Base-by-base conservation (phyloP, 441 rosid species). In the Pelargonium citronellum region DNA sequence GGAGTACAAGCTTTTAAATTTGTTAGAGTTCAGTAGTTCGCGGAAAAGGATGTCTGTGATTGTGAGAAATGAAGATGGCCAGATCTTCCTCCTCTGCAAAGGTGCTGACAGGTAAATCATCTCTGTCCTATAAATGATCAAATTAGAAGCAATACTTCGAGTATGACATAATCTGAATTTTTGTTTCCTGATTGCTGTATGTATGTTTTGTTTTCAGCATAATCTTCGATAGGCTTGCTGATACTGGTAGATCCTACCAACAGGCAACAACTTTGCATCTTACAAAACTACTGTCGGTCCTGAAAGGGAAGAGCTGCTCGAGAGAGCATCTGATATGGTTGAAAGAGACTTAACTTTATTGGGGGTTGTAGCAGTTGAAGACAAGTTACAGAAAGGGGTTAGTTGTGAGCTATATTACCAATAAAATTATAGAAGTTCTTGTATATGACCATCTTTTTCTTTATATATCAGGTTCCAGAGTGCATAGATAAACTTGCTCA, bases 401-500 rank as follows among this genome's bases (percentile, higher is more conserved):
- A 22, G 17, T 47, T 47, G 55, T 47, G 55, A 47, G 15, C 15
- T 47, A 47, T 47, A 11, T 47, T 12, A 4, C 15, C 55, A 11
- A n/a, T 49, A 15, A 49, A 39, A 39, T 7, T 39, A 39, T 7
- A 39, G 43, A 39, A 39, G 9, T 39, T 39, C 9, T 39, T 39
- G 10, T 44, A 70, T 15, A 74, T 60, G 64, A 60, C 64, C 4
- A 20, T 7, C 43, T 39, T 22, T 58, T 58, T 20, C 30, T 12
- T 58, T 60, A 27, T 10, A 60, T 60, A 60, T 60, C 64, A 60
- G 64, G 64, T 60, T 19, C 92, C 99, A 64, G 98, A 88, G 73
- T 95, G 98, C 83, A 95, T 95, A 46, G 96, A 95, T 77, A 95
- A 95, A 74, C 98, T 95, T 67, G 97, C 99, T 13, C 97, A 83